Percentiles rank a stretch among this genome's conserved stretches.
phyloP scores from a whole-genome alignment of 1,139 yeast species.

The Scheffersomyces quercinus region DNA sequence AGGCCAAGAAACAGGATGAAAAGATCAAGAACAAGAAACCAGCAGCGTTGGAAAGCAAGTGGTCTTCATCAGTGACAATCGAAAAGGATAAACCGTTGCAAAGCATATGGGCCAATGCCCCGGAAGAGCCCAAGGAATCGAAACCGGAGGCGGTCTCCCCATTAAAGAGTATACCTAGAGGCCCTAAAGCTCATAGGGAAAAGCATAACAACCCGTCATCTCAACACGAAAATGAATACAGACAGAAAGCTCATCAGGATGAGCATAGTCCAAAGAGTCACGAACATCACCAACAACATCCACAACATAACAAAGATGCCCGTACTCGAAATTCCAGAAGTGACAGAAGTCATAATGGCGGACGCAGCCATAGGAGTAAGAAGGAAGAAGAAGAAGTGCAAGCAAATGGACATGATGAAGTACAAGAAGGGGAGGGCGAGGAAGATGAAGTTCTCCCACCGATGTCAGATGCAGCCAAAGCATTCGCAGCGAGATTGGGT shows the following conservation, averaged over 20 bases:
- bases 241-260: conserved; percentile 4
- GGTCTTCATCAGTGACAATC: conserved; percentile 14
- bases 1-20: conserved; percentile 26
- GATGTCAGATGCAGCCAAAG: conserved; percentile 27
- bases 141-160: too few species aligned
- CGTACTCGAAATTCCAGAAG: conserved; percentile 1
- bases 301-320: too few species aligned
- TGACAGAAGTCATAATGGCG: conserved; percentile 1
- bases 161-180: too few species aligned
- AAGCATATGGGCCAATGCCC: conserved; percentile 32
- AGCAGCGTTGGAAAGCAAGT: conserved; percentile 7
- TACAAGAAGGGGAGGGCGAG: neutral
- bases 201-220: neutral
- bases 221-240: neutral
- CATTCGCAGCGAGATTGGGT: conserved; percentile 29
- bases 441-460: conserved; percentile 20
- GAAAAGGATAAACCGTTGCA: conserved; percentile 18
- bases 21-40: neutral
- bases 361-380: conserved; percentile 4
- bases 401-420: neutral
- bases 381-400: conserved; percentile 3
- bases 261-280: conserved; percentile 1
- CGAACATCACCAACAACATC: too few species aligned
- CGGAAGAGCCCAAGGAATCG: neutral
- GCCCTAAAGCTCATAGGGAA: neutral